Percentiles rank a stretch among this genome's conserved stretches.
Conservation (phyloP, 2,329 filamentous ascomycete genomes). For the Colletotrichum sp. region DNA sequence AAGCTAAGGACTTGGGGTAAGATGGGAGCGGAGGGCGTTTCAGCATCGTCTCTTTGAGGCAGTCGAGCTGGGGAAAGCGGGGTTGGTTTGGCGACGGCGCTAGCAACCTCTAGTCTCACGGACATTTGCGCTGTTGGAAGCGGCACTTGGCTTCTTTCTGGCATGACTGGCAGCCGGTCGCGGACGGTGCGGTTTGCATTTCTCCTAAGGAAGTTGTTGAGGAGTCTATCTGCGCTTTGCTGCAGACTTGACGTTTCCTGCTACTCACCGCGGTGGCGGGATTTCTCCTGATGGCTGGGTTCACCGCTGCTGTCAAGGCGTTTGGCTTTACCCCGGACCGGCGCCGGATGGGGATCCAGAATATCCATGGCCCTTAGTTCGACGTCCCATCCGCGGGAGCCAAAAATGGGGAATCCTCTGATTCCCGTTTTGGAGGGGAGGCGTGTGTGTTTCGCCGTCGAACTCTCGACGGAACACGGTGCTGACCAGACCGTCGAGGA, state of each 20-base stretch:
- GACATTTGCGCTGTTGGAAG: not conserved
- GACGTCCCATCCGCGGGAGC: not conserved
- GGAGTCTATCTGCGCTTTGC: not conserved
- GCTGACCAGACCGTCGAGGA: not conserved
- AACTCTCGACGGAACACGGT: not conserved
- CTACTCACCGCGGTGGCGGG: not conserved
- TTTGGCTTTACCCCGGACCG: not conserved
- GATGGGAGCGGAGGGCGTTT: not conserved
- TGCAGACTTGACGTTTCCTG: not conserved
- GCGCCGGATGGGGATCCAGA: not conserved
- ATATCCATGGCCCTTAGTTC: not conserved
- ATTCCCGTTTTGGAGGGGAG: not conserved
- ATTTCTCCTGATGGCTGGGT: not conserved
- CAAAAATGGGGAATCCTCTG: not conserved
- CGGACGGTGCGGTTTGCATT: not conserved
- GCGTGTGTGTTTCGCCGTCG: constrained; percentile 9
- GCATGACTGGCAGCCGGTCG: not conserved
- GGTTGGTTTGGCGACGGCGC: not conserved
- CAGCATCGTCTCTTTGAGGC: constrained; percentile 3
- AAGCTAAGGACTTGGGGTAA: not conserved
- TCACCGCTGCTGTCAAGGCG: constrained; percentile 16
- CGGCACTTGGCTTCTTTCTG: not conserved
- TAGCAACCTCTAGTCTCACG: not conserved
- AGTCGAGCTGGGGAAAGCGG: constrained; percentile 7
- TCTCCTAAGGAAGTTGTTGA: not conserved